Base-by-base conservation (phyloP, 83 land plant species). In the Isoetes engelmannii region DNA sequence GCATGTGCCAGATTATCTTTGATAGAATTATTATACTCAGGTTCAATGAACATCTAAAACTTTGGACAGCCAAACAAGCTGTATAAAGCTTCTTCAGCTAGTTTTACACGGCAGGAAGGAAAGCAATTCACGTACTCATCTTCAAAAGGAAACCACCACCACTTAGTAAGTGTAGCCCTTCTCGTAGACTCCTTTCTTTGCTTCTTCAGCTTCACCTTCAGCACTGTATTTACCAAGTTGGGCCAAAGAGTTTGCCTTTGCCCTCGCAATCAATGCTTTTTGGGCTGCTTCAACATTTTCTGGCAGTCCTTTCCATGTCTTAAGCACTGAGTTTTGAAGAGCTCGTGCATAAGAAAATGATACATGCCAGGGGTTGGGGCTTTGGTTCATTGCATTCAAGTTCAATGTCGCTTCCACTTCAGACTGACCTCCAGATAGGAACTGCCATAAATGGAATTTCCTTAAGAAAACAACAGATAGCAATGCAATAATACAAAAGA, bases 291-390 rank as follows among this genome's bases (percentile, higher is more conserved):
- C 81, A 6, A 81, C 63, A 58, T 88, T 88, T 73, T 86, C 86
- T 4, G 92, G 86, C 4, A 47, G 84, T 7, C 92, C 90, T 77
- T 88, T 67, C 90, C 89, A 88, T 20, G 92, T 78, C 81, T 88
- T 83, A 10, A 85, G 72, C 56, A 83, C 84, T 7, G 77, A 68
- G 79, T 88, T 88, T 62, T 88, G 89, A 17, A 88, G 82, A 42
- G 92, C 89, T 6, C 87, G 83, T 7, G 85, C 92, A 63, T 86
- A 88, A 3, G 92, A 88, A 81, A 88, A 86, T 19, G 90, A 88
- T 0, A 88, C 90, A 50, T 88, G 92, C 92, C 92, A 85, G 15
- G 92, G 89, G 83, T 88, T 86, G 59, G 89, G 83, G 64, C 78
- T 67, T 75, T 88, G 92, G 77, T 88, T 88, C 89, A 88, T 88